A percentile compares a stretch with the other conserved stretches of the same genome.
Evolutionary conservation across 1,284 basidiomycete genomes (phyloP).

Genomic region (Chondrostereum purpureum): DNA sequence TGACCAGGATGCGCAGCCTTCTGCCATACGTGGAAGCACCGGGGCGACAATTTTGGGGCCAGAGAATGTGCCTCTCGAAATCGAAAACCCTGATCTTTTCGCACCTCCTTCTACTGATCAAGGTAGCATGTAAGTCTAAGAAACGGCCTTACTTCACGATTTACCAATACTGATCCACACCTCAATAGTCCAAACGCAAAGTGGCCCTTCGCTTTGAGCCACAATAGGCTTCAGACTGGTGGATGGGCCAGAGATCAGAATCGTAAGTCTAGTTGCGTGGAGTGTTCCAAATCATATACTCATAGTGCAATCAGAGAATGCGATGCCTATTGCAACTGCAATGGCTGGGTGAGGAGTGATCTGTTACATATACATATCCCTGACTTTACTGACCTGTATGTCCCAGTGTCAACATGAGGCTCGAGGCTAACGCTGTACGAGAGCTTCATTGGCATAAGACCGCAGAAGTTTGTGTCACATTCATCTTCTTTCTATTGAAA

Average conservation of each 20-base stretch:
- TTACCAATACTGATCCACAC: too few species aligned
- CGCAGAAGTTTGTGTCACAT: slow-evolving; percentile 31
- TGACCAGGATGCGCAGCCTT: slow-evolving; percentile 19
- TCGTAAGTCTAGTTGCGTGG: slow-evolving; percentile 50
- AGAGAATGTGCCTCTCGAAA: slow-evolving; percentile 38
- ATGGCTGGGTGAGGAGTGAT: too few species aligned
- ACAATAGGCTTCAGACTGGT: slow-evolving; percentile 56
- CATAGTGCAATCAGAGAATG: slow-evolving; percentile 30
- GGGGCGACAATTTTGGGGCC: slow-evolving; percentile 42
- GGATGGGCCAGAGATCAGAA: slow-evolving; percentile 74
- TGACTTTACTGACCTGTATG: too few species aligned
- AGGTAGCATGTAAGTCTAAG: slow-evolving; percentile 47
- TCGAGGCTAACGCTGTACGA: slow-evolving; percentile 47
- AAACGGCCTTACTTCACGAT: too few species aligned
- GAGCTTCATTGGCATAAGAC: slow-evolving; percentile 59
- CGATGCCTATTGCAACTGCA: slow-evolving; percentile 37
- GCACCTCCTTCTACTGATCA: slow-evolving; percentile 49
- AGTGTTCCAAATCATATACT: slow-evolving; percentile 51
- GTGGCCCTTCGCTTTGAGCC: slow-evolving; percentile 54
- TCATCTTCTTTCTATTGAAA: background rate
- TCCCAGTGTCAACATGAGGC: slow-evolving; percentile 51
- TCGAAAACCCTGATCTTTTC: slow-evolving; percentile 41
- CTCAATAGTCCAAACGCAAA: slow-evolving; percentile 35
- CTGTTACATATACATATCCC: too few species aligned
- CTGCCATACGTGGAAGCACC: slow-evolving; percentile 30